Evolutionary conservation across 2,329 filamentous ascomycete species (phyloP), one percentile per base, ranked within the genome.

Genomic region (Magnaporthales sp.): DNA sequence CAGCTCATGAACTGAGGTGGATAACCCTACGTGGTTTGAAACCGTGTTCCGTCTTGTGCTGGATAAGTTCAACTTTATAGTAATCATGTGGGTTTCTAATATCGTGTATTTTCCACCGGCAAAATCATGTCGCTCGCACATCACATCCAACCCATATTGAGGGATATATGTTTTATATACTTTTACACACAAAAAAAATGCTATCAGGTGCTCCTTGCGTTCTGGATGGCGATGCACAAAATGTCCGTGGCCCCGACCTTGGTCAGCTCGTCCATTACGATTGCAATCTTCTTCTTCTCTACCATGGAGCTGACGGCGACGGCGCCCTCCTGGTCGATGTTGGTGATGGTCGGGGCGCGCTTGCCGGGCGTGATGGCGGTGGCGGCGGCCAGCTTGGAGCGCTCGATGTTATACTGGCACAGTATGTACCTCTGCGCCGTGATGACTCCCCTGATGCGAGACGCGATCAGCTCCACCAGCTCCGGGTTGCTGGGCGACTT

Each of bases 281-380:
- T 82, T 2, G 93, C 93, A 74, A 96, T 90, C 73, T 86, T 85
- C 81, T 92, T 94, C 81, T 92, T 91, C 81, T 92, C 89, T 7
- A 97, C 93, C 94, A 98, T 98, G 64, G 89, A 89, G 75, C 88
- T 92, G 69, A 98, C 90, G n/a, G 94, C 93, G 46, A 97, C 92
- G 94, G 94, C 98, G 66, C 89, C 91, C 67, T 92, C 87, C 74
- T 92, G 91, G 71, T 97, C 94, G 3, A 99, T 83, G 19, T 90
- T 83, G n/a, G 91, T 97, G 71, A 98, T 85, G 2, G 94, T 98
- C 2, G 95, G 92, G 2, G 95, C 93, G 64, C 95, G 90, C 81
- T 95, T 97, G 69, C 95, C 95, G 0, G 95, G 95, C 0, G 95
- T 97, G 75, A 98, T 91, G 71, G 85, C 85, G 62, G 84, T 86